Evolutionary conservation across 805 yeast genomes (phyloP), one percentile per base, ranked within the genome.

Genomic region (Suhomyces xylopsoci): DNA sequence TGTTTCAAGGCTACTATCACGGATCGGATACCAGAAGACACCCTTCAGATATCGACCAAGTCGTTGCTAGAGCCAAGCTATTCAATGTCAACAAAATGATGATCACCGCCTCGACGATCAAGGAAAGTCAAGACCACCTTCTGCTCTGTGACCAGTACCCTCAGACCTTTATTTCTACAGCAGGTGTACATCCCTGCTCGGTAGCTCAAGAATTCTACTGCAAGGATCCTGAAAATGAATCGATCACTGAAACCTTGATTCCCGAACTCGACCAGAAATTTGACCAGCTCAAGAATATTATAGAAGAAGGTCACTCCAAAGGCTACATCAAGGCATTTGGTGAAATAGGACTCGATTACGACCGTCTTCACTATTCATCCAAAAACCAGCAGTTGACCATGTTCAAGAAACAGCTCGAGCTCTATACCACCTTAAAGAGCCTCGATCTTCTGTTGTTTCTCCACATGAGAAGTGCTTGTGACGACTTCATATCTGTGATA

Each of bases 141-240:
- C 78, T 76, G 14, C 62, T 92, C 28, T 84, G 88, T 40, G 56
- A 63, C 2, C 55, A 66, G 48, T 67, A 70, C 51, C 70, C 72
- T 3, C 63, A 62, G 8, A 61, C 56, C 14, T 69, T 68, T 57
- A 80, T 72, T 55, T 82, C 88, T 22, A 94, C 99, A 0, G 92
- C 85, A 1, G 99, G 99, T 10, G 96, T 93, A 1, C 99, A 94
- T 71, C 99, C 99, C 0, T 93, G 99, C 68, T 76, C 87, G 15
- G 96, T 91, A 0, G 75, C 77, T 10, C 58, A 58, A 42, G 79
- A 75, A 51, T 76, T 74, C 57, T 75, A 70, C 50, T 57, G 3
- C 53, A 67, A 24, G 51, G 56, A 32, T n/a, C 15, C 36, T 6
- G 60, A 53, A 7, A 56, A 53, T 7, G 56, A 57, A 8, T 47